Evolutionary conservation across 2,329 filamentous ascomycete genomes (phyloP), one percentile per base, ranked within the genome.

Genomic region (Fusarium sp.): DNA sequence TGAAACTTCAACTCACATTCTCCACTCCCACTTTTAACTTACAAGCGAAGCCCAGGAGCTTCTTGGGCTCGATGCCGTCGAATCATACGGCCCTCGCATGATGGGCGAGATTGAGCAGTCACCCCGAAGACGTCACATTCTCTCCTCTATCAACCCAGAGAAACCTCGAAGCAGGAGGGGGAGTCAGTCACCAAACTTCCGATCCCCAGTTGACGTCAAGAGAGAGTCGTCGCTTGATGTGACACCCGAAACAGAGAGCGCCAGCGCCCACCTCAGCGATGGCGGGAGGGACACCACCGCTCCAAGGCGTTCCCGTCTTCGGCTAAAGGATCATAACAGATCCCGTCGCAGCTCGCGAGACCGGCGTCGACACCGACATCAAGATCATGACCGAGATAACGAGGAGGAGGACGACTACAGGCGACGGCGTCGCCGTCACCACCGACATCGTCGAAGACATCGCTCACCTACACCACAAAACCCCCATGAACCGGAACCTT

Each of bases 381-480:
- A 44, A 48, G 25, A 66, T 25, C 48, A 44, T 25, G 49, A 53
- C 13, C n/a, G 34, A 58, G 22, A 59, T 29, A 69, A 72, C 8
- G 73, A 76, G n/a, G 70, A 74, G n/a, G 70, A 74, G 32, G 62
- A 73, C 20, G 74, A 74, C 15, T 49, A 65, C 22, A 63, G 63
- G 46, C 61, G 69, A 18, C 74, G 72, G 24, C 67, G 72, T 49
- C 70, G 69, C n/a, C 76, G 70, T 25, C 78, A 78, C 49, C 79
- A 78, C 49, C 76, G 77, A 24, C 77, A 75, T 34, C 74, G 70
- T 41, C 77, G 74, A 45, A 79, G 80, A 54, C 78, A 79, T 20
- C 82, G 81, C 65, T 84, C 84, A 3, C 82, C 82, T 3, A 83
- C 84, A 5, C 83, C 83, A 1, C 80, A 81, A 1, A 83, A 88